Evolutionary conservation across 2,329 filamentous ascomycete genomes (phyloP), one percentile per base, ranked within the genome.

Genomic region (Pyricularia pennisetigena): DNA sequence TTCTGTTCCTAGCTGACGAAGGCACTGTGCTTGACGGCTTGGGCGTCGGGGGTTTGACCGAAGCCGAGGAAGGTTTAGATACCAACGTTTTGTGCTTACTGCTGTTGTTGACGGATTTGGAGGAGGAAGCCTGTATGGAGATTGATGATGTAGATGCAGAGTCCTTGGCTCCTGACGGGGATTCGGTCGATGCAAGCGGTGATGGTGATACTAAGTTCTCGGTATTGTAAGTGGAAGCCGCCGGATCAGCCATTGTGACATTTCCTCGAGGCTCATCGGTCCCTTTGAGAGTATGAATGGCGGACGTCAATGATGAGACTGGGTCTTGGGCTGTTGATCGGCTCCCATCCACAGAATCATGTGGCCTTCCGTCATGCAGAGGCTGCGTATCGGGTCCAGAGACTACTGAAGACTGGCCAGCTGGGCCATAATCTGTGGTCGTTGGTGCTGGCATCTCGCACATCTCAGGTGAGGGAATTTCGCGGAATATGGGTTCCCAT

Each of bases 381-480:
- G 5, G 8, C 14, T 26, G 59, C 23, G 24, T 61, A 2, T n/a
- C 41, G 20, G 41, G 20, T n/a, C 72, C 66, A 3, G 71, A 71
- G 10, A 72, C 70, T 23, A 71, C 70, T 2, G 72, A 71, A 2
- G 74, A 72, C 4, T 62, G 59, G 59, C 24, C 24, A 28, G 59
- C 23, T 8, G 16, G 24, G 59, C 12, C 72, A 68, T 49, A 68
- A 72, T 23, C 72, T 73, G 24, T 29, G 8, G 49, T 14, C 2
- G 74, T 75, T 3, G 74, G 72, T 10, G 72, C 73, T 24, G 71
- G 67, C n/a, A 74, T 67, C 5, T 67, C 71, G 59, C 75, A 77
- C 4, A 69, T 72, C 8, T 74, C 71, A 8, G 70, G 61, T 23
- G 59, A 62, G n/a, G 30, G 14, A 14, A 64, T 23, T n/a, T 64